Evolutionary conservation across 805 yeast genomes (phyloP).

Genomic region (Blastobotrys chiropterorum): DNA sequence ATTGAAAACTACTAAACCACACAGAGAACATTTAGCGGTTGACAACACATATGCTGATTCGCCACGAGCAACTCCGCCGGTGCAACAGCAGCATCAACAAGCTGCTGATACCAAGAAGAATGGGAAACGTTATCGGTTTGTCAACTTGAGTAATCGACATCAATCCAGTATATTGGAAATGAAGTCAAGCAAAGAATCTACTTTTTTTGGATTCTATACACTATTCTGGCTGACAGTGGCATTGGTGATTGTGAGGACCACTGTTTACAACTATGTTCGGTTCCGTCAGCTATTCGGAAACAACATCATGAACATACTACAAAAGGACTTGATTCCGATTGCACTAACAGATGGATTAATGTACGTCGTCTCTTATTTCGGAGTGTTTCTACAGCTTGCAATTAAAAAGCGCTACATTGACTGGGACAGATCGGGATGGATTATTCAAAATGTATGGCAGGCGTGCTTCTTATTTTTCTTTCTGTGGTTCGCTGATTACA

Average conservation of each 20-base stretch:
- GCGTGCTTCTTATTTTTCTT: slow-evolving; percentile 46
- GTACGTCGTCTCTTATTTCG: slow-evolving; percentile 63
- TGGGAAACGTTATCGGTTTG: slow-evolving; percentile 16
- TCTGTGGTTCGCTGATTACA: slow-evolving; percentile 48
- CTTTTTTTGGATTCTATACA: slow-evolving; percentile 74
- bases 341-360: slow-evolving; percentile 68
- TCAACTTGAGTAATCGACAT: slow-evolving; percentile 18
- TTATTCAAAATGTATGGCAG: slow-evolving; percentile 54
- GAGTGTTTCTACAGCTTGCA: slow-evolving; percentile 51
- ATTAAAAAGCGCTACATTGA: slow-evolving; percentile 40
- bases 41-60: slow-evolving; percentile 16
- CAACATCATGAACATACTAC: slow-evolving; percentile 52
- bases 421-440: slow-evolving; percentile 67
- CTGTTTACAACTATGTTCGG: slow-evolving; percentile 46
- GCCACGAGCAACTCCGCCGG: slow-evolving; percentile 7
- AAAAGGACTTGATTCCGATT: slow-evolving; percentile 56
- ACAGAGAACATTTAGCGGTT: slow-evolving; percentile 12
- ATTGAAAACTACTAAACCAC: not conserved
- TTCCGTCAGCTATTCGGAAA: slow-evolving; percentile 43
- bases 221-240: slow-evolving; percentile 36
- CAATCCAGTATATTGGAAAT: slow-evolving; percentile 27
- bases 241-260: slow-evolving; percentile 33
- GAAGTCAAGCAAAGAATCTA: slow-evolving; percentile 23
- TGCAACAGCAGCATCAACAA: not conserved
- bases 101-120: not conserved